Evolutionary conservation across 371 early-diverging fungal genomes (phyloP), one percentile per base, ranked within the genome.

Genomic region (Fennellomyces sp.): DNA sequence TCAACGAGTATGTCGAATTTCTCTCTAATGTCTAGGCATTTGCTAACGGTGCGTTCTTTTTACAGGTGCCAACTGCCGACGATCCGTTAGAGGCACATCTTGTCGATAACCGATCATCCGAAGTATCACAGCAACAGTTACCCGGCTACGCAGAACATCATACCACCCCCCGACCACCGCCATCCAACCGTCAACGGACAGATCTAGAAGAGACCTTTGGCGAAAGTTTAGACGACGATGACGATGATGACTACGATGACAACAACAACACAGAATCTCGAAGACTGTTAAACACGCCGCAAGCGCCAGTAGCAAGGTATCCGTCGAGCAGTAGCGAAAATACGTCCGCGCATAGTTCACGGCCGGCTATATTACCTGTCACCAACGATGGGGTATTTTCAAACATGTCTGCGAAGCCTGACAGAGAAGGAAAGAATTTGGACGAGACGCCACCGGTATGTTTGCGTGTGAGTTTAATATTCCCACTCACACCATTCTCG

Each of bases 301-400:
- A 30, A 48, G 27, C 39, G 15, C 47, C 45, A 0, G 45, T 45
- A 23, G 45, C 8, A 45, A 45, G 45, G 11, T 45, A 45, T 12
- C 45, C 45, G 21, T 45, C 45, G 45, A 45, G 45, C n/a, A 45
- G 45, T 45, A 45, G 45, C 23, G 45, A 23, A 45, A 45, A 45
- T 45, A 45, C 21, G 8, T 45, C 45, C 5, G 45, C 45, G 23
- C 5, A 45, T 45, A 45, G 45, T 45, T 45, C 45, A 45, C 21
- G 55, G 33, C 55, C 61, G 3, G 61, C 72, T 1, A 52, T 68
- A 41, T 41, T 72, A 17, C 68, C 65, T 36, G 65, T 66, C 2
- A 68, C 72, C 2, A 82, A 76, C 39, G 87, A 86, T 60, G 87
- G 87, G 30, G 87, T 86, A 27, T 86, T 84, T 39, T 75, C 84